Evolutionary conservation across 2,329 filamentous ascomycete species (phyloP).

Genomic region (Aspergillus phoenicis): DNA sequence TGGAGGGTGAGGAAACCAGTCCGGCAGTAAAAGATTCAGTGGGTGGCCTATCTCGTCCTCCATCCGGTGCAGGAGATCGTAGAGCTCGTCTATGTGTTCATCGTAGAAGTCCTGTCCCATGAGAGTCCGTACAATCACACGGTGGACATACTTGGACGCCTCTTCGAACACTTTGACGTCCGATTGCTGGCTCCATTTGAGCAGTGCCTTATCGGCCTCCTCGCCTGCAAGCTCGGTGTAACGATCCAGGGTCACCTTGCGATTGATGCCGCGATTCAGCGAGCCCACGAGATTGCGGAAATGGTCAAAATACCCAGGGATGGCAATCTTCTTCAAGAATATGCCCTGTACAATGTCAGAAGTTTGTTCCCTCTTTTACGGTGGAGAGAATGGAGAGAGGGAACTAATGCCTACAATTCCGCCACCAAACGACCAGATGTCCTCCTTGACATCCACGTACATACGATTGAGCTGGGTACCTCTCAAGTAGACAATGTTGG

Average conservation of each 20-base stretch:
- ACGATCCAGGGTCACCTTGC: background rate
- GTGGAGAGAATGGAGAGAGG: background rate
- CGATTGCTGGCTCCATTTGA: background rate
- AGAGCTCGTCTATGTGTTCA: constrained; percentile 4
- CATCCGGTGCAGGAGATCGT: constrained; percentile 4
- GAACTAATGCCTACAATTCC: background rate
- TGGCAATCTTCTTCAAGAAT: constrained; percentile 5
- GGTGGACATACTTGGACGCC: constrained; percentile 4
- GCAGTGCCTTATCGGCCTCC: background rate
- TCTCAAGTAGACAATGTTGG: background rate
- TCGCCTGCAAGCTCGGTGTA: background rate
- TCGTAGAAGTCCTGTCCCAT: constrained; percentile 11
- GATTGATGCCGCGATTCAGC: background rate
- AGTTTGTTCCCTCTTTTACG: background rate
- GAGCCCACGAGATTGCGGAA: background rate
- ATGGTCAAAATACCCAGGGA: constrained; percentile 6
- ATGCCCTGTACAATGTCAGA: background rate
- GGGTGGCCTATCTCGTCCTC: constrained; percentile 1
- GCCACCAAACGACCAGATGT: background rate
- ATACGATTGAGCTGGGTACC: background rate
- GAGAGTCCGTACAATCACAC: constrained; percentile 6
- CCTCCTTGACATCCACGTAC: background rate
- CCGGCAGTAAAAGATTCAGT: background rate
- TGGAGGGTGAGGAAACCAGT: background rate
- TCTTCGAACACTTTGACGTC: constrained; percentile 6